Evolutionary conservation across 1,284 basidiomycete genomes (phyloP).

Genomic region (Rhizoctonia solani): DNA sequence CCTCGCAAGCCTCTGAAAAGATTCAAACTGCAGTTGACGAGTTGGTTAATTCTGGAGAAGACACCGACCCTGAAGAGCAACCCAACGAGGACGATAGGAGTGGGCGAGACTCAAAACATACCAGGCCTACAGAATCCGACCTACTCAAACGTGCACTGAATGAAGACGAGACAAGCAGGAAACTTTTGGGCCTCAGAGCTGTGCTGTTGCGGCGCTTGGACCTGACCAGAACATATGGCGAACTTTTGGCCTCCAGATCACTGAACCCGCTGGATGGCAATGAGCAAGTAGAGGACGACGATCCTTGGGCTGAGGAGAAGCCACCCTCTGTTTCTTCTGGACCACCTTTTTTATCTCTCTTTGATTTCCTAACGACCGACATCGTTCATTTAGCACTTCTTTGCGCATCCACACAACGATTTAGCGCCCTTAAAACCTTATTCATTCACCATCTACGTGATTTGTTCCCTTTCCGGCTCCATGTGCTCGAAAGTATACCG

Average conservation of each 20-base stretch:
- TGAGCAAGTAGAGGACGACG: slow-evolving; percentile 66
- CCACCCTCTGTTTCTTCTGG: slow-evolving; percentile 41
- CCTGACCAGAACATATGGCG: slow-evolving; percentile 64
- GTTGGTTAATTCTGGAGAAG: slow-evolving; percentile 38
- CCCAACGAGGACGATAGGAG: slow-evolving; percentile 42
- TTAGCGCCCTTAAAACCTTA: slow-evolving; percentile 62
- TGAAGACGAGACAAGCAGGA: slow-evolving; percentile 24
- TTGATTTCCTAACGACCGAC: slow-evolving; percentile 64
- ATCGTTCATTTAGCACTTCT: slow-evolving; percentile 63
- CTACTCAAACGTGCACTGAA: slow-evolving; percentile 17
- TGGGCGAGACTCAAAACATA: slow-evolving; percentile 12
- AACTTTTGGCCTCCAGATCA: background rate
- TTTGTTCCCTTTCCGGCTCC: slow-evolving; percentile 72
- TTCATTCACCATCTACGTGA: slow-evolving; percentile 57
- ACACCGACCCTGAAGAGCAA: slow-evolving; percentile 39
- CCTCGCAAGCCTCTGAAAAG: slow-evolving; percentile 54
- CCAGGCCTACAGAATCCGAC: background rate
- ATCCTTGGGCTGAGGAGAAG: slow-evolving; percentile 72
- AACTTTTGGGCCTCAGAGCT: slow-evolving; percentile 9
- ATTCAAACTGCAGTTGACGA: slow-evolving; percentile 49
- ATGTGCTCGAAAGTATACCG: slow-evolving; percentile 73
- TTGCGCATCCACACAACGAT: slow-evolving; percentile 65
- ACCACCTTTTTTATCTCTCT: slow-evolving; percentile 57
- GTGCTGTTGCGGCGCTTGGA: slow-evolving; percentile 66
- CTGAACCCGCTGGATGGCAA: slow-evolving; percentile 48